A percentile compares a stretch with the other conserved stretches of the same genome.
These are phyloP conservation scores for Spatholobus suberectus DNA, from an alignment of 306 rosid species.

Conservation along the genomic window DNA sequence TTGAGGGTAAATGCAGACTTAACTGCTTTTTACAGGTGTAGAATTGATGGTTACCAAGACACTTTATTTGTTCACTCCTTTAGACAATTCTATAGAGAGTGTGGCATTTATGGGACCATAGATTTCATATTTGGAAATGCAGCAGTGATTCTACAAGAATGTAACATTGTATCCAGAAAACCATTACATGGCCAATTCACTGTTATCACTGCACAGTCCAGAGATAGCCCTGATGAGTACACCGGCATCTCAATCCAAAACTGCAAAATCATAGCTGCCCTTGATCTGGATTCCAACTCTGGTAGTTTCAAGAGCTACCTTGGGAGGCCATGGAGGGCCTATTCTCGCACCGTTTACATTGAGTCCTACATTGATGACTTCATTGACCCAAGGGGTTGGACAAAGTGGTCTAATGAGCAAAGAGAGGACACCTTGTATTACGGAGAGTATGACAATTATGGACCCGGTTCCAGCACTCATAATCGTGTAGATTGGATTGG, in stretches of 20 bases:
- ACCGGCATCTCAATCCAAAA: conserved; percentile 82
- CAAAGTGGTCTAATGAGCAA: conserved; percentile 49
- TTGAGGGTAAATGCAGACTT: conserved; percentile 73
- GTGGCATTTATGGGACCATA: conserved; percentile 77
- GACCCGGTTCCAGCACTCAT: conserved; percentile 70
- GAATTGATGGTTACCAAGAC: conserved; percentile 72
- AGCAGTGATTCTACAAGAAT: conserved; percentile 68
- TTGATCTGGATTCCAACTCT: conserved; percentile 48
- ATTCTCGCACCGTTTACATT: conserved; percentile 57
- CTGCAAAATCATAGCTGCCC: conserved; percentile 57
- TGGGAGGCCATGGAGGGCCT: conserved; percentile 74
- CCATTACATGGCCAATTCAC: conserved; percentile 69
- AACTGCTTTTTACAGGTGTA: conserved; percentile 62
- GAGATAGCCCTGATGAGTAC: conserved; percentile 55
- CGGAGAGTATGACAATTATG: conserved; percentile 73
- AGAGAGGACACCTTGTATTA: conserved; percentile 63
- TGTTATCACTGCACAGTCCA: conserved; percentile 65
- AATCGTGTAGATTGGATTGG: conserved; percentile 68
- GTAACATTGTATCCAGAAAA: conserved; percentile 58
- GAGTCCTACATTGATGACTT: conserved; percentile 64
- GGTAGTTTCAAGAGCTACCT: conserved; percentile 59
- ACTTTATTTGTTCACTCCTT: conserved; percentile 72
- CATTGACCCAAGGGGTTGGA: conserved; percentile 74
- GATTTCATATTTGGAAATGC: conserved; percentile 87
- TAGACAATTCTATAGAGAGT: conserved; percentile 78